These are phyloP conservation scores for Ogataea nakhonphanomensis DNA, from an alignment of 805 yeast genomes.

Conservation along the genomic window DNA sequence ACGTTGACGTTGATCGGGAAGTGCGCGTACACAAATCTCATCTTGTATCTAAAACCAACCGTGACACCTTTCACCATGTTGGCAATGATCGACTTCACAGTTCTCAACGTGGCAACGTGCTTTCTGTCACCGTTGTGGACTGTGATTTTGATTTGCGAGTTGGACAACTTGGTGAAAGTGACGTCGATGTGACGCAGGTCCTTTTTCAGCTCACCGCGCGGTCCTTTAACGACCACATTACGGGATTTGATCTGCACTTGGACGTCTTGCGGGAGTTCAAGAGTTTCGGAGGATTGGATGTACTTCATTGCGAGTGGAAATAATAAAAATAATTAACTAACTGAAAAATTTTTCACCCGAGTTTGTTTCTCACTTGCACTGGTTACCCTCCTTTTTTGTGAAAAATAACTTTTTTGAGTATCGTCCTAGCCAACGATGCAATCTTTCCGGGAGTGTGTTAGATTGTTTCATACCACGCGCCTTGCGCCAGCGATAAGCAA, in stretches of 20 bases:
- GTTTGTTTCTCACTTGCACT: neutral
- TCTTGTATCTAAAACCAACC: conserved; percentile 98
- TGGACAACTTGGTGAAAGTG: conserved; percentile 75
- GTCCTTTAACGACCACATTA: conserved; percentile 86
- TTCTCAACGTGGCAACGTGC: conserved; percentile 99
- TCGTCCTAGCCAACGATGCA: conserved; percentile 2
- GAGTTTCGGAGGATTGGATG: conserved; percentile 56
- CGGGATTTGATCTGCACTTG: conserved; percentile 89
- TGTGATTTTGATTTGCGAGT: conserved; percentile 75
- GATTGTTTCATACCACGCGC: conserved; percentile 14
- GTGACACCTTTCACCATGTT: conserved; percentile 98
- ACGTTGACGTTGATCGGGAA: conserved; percentile 99
- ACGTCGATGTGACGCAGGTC: conserved; percentile 92
- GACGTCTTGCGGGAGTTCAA: conserved; percentile 86
- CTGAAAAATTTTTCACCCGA: conserved; percentile 5
- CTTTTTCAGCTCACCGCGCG: conserved; percentile 93
- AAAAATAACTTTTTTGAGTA: neutral
- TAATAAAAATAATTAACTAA: too few relatives aligned
- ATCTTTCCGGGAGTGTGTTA: conserved; percentile 4
- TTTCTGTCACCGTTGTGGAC: conserved; percentile 99
- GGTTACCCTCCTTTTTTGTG: conserved; percentile 1
- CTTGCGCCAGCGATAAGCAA: conserved; percentile 11
- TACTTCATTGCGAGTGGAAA: conserved; percentile 44
- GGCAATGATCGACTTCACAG: conserved; percentile 90
- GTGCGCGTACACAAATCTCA: conserved; percentile 99